These are phyloP conservation scores for Fallopia convolvulus DNA, from an alignment of 148 eudicot species.

Conservation along the genomic window DNA sequence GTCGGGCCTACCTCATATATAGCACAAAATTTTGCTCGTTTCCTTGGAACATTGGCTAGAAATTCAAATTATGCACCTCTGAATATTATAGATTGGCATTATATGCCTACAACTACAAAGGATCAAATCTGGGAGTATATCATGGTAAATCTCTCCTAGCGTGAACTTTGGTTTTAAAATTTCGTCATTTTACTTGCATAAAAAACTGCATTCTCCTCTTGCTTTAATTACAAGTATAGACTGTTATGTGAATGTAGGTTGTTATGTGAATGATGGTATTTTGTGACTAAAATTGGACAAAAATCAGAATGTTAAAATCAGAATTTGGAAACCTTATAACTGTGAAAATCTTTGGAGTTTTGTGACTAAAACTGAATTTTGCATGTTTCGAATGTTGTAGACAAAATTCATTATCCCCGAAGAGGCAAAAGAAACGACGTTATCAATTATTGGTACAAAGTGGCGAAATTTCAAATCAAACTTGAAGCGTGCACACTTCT, in stretches of 20 bases:
- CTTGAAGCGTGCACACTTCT: background rate
- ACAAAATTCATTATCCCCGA: background rate
- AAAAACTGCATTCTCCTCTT: too few relatives aligned
- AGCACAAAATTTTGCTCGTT: background rate
- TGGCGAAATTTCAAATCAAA: background rate
- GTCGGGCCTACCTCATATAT: background rate
- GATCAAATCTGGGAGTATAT: background rate
- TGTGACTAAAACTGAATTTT: background rate
- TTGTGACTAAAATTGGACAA: too few relatives aligned
- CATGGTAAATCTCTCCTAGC: background rate
- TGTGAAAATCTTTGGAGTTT: background rate
- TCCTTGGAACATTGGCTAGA: background rate
- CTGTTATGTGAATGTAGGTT: too few relatives aligned
- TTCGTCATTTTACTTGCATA: too few relatives aligned
- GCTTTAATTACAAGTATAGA: too few relatives aligned
- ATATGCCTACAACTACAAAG: conserved; percentile 2
- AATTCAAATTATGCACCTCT: background rate
- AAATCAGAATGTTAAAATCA: too few relatives aligned
- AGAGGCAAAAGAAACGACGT: background rate
- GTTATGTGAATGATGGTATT: too few relatives aligned
- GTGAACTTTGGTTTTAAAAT: too few relatives aligned
- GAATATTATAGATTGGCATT: background rate
- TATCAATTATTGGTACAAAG: background rate
- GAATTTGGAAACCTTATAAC: too few relatives aligned
- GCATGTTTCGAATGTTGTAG: background rate